phyloP scores from a whole-genome alignment of 345 rosid species.

The Erucastrum elatum region DNA sequence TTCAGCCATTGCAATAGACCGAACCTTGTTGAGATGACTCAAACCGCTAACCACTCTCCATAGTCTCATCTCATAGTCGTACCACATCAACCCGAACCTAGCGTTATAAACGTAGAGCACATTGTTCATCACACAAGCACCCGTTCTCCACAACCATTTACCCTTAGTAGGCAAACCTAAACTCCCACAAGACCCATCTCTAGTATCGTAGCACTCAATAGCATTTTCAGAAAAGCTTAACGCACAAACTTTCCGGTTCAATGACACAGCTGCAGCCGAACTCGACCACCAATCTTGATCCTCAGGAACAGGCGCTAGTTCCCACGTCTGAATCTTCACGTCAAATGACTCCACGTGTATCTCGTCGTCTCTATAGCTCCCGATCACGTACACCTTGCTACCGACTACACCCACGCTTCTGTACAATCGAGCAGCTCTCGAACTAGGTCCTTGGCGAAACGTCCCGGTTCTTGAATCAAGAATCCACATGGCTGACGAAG shows the following conservation, averaged over 20 bases:
- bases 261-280: not conserved
- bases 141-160: not conserved
- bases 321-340: slow-evolving; percentile 5
- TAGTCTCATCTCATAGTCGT: not conserved
- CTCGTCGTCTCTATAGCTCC: not conserved
- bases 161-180: not conserved
- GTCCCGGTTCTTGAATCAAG: not conserved
- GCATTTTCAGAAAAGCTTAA: accelerated
- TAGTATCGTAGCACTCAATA: slow-evolving; percentile 3
- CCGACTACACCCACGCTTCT: not conserved
- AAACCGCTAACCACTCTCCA: slow-evolving; percentile 3
- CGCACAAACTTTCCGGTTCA: slow-evolving; percentile 1
- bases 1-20: not conserved
- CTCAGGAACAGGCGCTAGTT: not conserved
- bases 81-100: slow-evolving; percentile 16
- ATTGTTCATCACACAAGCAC: slow-evolving; percentile 12
- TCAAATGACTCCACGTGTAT: not conserved
- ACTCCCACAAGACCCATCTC: slow-evolving; percentile 10
- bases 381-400: not conserved
- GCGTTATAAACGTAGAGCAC: slow-evolving; percentile 14
- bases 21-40: not conserved
- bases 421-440: not conserved
- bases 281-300: not conserved
- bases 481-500: not conserved
- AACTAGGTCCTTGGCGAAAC: not conserved